Evolutionary conservation across 805 yeast genomes (phyloP).

Genomic region (Kodamaea jinghongensis): DNA sequence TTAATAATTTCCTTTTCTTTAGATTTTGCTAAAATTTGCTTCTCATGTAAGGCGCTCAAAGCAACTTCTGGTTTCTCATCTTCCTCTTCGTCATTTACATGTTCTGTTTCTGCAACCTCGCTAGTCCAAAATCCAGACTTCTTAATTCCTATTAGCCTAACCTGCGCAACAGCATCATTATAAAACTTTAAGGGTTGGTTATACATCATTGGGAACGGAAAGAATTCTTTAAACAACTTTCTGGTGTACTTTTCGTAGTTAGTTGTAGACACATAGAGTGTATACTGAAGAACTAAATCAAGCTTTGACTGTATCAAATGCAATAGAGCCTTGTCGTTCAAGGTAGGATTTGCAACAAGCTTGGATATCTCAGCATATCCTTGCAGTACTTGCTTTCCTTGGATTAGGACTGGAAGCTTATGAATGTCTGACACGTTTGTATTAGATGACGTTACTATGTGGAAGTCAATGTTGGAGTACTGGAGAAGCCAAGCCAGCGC

Average conservation of each 20-base stretch:
- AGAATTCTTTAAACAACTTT: constrained; percentile 46
- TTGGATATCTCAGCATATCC: constrained; percentile 41
- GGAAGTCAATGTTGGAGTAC: constrained; percentile 16
- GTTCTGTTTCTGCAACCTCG: constrained; percentile 29
- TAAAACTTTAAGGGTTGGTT: constrained; percentile 55
- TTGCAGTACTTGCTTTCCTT: constrained; percentile 25
- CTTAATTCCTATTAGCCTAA: constrained; percentile 29
- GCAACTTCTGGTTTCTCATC: constrained; percentile 24
- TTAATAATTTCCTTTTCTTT: constrained; percentile 26
- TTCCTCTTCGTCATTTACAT: constrained; percentile 20
- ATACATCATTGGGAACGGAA: constrained; percentile 76
- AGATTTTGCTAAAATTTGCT: constrained; percentile 32
- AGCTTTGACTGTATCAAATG: constrained; percentile 42
- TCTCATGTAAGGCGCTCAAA: constrained; percentile 39
- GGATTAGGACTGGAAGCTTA: constrained; percentile 48
- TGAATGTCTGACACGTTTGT: constrained; percentile 50
- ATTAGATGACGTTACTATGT: constrained; percentile 56
- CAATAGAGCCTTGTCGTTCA: constrained; percentile 12
- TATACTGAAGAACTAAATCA: constrained; percentile 51
- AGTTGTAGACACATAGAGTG: constrained; percentile 50
- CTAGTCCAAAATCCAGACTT: constrained; percentile 31
- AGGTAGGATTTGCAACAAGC: constrained; percentile 20
- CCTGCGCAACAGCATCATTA: constrained; percentile 34
- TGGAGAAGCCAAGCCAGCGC: constrained; percentile 45
- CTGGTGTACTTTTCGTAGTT: constrained; percentile 64